These are phyloP conservation scores for Beauveria scarabaeidicola DNA, from an alignment of 2,329 filamentous ascomycete genomes.

Conservation along the genomic window DNA sequence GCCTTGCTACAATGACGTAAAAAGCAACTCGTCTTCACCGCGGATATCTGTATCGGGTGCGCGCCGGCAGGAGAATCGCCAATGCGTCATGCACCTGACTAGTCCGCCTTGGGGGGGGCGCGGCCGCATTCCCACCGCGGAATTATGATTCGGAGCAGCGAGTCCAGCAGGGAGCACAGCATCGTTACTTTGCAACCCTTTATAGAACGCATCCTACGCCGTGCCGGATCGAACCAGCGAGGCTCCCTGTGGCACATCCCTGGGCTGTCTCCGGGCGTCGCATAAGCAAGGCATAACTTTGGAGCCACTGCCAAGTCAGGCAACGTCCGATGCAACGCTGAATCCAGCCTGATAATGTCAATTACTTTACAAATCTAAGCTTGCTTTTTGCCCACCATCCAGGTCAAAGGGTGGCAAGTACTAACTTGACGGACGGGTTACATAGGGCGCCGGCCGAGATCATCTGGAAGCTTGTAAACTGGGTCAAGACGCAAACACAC, in stretches of 20 bases:
- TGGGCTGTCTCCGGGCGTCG: neutral
- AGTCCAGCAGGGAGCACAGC: neutral
- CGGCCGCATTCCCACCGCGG: neutral
- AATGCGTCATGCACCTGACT: neutral
- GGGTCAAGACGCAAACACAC: neutral
- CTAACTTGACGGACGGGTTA: neutral
- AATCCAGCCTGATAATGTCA: neutral
- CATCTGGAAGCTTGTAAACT: constrained; percentile 1
- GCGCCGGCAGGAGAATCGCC: neutral
- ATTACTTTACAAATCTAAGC: neutral
- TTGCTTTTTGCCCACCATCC: neutral
- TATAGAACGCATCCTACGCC: neutral
- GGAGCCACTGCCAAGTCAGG: neutral
- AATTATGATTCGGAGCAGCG: neutral
- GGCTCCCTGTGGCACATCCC: too few species aligned
- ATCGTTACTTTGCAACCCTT: neutral
- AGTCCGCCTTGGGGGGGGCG: neutral
- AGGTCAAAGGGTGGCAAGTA: neutral
- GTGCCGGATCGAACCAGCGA: neutral
- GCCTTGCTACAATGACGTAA: neutral
- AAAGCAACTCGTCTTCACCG: neutral
- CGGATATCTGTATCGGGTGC: neutral
- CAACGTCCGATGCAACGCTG: neutral
- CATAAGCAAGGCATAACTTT: neutral
- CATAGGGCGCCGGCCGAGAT: neutral